Conservation (phyloP, 768 basidiomycete genomes). For the Amylocystis lapponica region DNA sequence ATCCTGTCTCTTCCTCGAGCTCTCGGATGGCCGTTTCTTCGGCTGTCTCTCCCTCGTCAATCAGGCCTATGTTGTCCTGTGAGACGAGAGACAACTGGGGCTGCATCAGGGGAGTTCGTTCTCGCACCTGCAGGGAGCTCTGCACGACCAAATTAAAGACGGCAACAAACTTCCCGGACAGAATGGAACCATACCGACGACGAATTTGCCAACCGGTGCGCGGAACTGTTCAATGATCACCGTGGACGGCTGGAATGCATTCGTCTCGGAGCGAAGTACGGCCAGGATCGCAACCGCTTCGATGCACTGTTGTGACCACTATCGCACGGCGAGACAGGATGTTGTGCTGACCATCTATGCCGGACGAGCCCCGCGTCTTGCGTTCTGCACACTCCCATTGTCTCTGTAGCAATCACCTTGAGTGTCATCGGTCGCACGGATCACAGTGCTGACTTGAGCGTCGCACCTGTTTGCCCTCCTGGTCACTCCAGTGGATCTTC, state of each 20-base stretch:
- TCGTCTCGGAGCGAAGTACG: slow-evolving; percentile 67
- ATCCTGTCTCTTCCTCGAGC: slow-evolving; percentile 91
- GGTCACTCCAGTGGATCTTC: slow-evolving; percentile 76
- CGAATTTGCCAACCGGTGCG: slow-evolving; percentile 72
- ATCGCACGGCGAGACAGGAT: not conserved
- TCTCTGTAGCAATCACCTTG: slow-evolving; percentile 38
- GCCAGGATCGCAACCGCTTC: slow-evolving; percentile 83
- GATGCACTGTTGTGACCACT: not conserved
- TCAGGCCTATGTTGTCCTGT: slow-evolving; percentile 46
- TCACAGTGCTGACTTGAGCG: slow-evolving; percentile 2
- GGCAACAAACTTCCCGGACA: not conserved
- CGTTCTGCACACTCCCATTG: slow-evolving; percentile 90
- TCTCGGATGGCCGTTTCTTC: slow-evolving; percentile 83
- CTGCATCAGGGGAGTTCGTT: slow-evolving; percentile 21
- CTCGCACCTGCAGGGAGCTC: slow-evolving; percentile 52
- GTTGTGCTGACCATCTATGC: slow-evolving; percentile 63
- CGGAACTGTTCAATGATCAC: slow-evolving; percentile 91
- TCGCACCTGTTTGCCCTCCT: slow-evolving; percentile 67
- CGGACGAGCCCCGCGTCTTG: slow-evolving; percentile 68
- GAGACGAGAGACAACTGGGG: too few relatives aligned
- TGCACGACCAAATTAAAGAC: slow-evolving; percentile 13
- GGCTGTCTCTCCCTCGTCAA: slow-evolving; percentile 81
- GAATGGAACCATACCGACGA: slow-evolving; percentile 49
- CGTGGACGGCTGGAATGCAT: slow-evolving; percentile 68
- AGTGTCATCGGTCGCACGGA: not conserved